A percentile compares a stretch with the other conserved stretches of the same genome.
These are phyloP conservation scores for Biscutella laevigata DNA, from an alignment of 441 rosid species.

Conservation along the genomic window DNA sequence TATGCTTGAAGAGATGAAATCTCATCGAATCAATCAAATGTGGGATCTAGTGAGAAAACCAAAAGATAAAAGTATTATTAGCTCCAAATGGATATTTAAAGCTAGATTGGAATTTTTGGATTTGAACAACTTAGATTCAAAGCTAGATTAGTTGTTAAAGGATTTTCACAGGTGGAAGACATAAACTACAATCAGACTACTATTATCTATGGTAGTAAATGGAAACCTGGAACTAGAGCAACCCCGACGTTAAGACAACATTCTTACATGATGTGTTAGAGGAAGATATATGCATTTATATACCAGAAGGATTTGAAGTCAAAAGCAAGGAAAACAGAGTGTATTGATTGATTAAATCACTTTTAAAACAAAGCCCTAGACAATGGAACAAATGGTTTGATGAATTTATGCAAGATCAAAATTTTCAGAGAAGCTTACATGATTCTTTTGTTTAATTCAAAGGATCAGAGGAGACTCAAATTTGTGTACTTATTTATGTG, in stretches of 20 bases:
- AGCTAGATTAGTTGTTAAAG: not conserved
- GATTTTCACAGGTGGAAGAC: not conserved
- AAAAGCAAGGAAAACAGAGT: not conserved
- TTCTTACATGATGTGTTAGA: too few species aligned
- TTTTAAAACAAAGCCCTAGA: not conserved
- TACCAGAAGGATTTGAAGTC: too few species aligned
- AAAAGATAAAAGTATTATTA: not conserved
- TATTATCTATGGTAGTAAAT: not conserved
- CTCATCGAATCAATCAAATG: not conserved
- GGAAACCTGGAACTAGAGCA: not conserved
- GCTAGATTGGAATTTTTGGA: not conserved
- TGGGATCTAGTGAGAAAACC: not conserved
- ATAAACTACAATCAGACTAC: not conserved
- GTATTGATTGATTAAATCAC: not conserved
- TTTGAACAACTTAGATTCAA: not conserved
- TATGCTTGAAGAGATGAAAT: not conserved
- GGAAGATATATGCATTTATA: too few species aligned
- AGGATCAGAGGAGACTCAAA: not conserved
- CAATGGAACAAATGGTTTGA: not conserved
- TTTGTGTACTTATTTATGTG: not conserved
- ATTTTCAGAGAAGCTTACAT: not conserved
- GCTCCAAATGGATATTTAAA: not conserved
- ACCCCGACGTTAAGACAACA: not conserved
- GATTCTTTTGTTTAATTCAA: not conserved
- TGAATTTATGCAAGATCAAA: not conserved